These are phyloP conservation scores for Chlorella sorokiniana DNA, from an alignment of 139 green algal genomes.

Conservation along the genomic window DNA sequence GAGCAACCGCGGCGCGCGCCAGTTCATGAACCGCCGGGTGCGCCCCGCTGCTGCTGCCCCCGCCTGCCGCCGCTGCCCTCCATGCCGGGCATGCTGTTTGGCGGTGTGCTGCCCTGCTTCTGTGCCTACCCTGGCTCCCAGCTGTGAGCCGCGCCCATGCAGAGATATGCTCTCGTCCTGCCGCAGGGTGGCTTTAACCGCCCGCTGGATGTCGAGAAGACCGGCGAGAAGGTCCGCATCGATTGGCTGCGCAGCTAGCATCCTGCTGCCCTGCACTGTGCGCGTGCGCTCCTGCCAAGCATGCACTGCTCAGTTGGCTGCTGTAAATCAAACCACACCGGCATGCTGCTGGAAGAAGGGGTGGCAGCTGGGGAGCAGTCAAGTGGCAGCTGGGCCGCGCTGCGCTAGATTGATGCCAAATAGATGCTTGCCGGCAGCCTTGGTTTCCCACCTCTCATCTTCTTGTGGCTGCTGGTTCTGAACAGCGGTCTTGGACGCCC, in stretches of 20 bases:
- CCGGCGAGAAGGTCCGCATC: conserved; percentile 66
- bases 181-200: conserved; percentile 89
- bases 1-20: conserved; percentile 72
- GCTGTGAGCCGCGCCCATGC: no score
- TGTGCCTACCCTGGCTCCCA: not conserved
- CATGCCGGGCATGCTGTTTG: not conserved
- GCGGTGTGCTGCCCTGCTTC: not conserved
- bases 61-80: not conserved
- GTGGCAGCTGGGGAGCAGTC: no score
- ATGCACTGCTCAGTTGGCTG: not conserved
- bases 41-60: not conserved
- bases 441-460: no score
- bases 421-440: no score
- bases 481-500: no score
- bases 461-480: no score
- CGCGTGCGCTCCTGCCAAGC: not conserved
- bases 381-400: no score
- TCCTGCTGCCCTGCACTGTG: not conserved
- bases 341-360: no score
- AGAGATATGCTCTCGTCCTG: no score
- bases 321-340: not conserved
- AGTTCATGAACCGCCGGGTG: conserved; percentile 93
- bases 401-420: no score
- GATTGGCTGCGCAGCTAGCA: conserved; percentile 50
- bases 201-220: conserved; percentile 78